phyloP scores from a whole-genome alignment of 768 basidiomycete genomes.

The Lactarius vividus region DNA sequence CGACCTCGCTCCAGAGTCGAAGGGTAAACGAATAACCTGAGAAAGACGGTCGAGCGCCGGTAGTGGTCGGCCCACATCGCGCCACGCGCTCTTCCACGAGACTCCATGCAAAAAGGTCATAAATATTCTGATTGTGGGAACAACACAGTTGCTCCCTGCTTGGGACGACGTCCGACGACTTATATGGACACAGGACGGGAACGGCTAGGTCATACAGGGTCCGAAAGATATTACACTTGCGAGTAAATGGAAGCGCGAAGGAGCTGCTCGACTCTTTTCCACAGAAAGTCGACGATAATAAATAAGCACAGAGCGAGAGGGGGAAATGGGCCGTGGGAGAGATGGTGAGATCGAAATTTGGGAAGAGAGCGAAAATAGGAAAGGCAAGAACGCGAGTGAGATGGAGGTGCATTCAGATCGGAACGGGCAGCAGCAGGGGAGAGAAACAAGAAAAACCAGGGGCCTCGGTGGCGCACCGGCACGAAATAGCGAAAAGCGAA shows the following conservation, averaged over 20 bases:
- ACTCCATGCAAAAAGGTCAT: background rate
- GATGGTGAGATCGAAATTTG: background rate
- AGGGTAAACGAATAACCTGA: too few species aligned
- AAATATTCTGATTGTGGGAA: conserved; percentile 11
- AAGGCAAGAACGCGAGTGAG: background rate
- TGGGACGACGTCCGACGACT: background rate
- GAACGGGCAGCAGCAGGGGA: background rate
- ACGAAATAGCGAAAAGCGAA: background rate
- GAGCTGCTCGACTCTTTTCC: background rate
- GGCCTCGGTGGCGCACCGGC: background rate
- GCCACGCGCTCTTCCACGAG: too few species aligned
- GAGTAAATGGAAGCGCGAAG: conserved; percentile 3
- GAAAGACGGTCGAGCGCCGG: too few species aligned
- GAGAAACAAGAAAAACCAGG: background rate
- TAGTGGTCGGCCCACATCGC: too few species aligned
- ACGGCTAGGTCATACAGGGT: conserved; percentile 18
- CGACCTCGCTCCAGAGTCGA: too few species aligned
- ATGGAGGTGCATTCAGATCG: conserved; percentile 8
- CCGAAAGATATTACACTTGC: conserved; percentile 11
- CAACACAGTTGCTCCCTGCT: conserved; percentile 14
- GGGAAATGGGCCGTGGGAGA: background rate
- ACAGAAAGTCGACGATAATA: background rate
- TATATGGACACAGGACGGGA: background rate
- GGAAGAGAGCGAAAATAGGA: background rate
- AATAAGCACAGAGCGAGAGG: background rate